Evolutionary conservation across 192 early-diverging fungal species (phyloP).

Genomic region (Phlyctochytrium bullatum): DNA sequence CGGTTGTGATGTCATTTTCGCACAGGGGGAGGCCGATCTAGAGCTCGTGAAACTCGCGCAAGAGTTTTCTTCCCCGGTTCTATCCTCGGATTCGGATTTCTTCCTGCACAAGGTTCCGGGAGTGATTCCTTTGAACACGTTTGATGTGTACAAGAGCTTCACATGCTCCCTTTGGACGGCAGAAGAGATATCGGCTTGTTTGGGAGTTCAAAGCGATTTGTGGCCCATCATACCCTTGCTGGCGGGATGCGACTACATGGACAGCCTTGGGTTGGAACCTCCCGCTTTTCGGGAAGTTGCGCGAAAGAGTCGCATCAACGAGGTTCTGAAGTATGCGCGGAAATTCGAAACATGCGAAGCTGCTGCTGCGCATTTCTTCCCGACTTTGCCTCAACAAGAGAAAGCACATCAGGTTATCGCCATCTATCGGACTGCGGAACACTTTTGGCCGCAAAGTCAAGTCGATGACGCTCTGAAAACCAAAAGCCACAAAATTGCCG

Average conservation of each 20-base stretch:
- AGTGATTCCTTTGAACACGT: constrained; percentile 17
- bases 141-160: constrained; percentile 2
- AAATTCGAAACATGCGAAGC: background rate
- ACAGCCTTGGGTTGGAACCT: background rate
- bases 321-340: background rate
- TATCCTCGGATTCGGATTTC: constrained; percentile 22
- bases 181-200: background rate
- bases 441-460: background rate
- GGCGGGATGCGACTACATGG: constrained; percentile 20
- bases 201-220: constrained; percentile 1
- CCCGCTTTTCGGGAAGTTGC: background rate
- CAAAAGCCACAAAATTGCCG: constrained; percentile 26
- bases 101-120: constrained; percentile 14
- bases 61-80: constrained; percentile 2
- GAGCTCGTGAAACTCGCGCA: constrained; percentile 5
- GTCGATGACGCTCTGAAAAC: background rate
- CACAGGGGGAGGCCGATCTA: constrained; percentile 21
- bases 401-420: no score
- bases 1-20: constrained; percentile 1
- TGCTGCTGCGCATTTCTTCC: background rate
- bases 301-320: background rate
- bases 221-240: constrained; percentile 11
- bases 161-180: constrained; percentile 4
- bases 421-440: background rate
- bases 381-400: background rate